Base-by-base conservation (phyloP, 148 eudicot species). In the Persicaria maculosa region DNA sequence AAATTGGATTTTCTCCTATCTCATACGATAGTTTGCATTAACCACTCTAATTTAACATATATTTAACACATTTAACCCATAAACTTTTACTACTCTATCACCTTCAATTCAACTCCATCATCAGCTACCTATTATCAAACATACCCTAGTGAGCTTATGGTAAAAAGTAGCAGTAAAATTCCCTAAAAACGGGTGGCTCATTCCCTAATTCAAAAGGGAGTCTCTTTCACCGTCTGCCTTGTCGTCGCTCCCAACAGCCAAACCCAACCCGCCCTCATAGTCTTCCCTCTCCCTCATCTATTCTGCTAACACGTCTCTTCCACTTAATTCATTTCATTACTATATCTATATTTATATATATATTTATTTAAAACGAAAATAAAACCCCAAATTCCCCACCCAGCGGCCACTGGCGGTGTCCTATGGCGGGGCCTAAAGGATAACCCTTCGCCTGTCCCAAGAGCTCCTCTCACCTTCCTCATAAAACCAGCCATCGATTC, bases 341-440 rank as follows among this genome's bases (percentile, higher is more conserved):
- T 25, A 11, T 25, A 62, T 31, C 3, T 62, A 22, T 22, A 22
- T 22, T 22, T 22, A 22, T 22, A 9, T 40, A 40, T 36, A 9
- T 40, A 40, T 36, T 4, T 2, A n/a, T 57, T 57, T 17, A 4
- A 22, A 40, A 59, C 0, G 12, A 64, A 31, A 62, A 0, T 9
- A 31, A 31, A 31, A n/a, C 0, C 40, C 17, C 17, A 17, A 65
- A 31, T 5, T 65, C 43, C 46, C 47, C 14, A 65, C 16, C 15
- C 40, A 31, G 40, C 40, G 40, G 40, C 40, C 40, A 31, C 40
- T 31, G 40, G 40, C 40, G 40, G 70, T 65, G 70, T 65, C 70
- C 70, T 36, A 65, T 65, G 70, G 70, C 70, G 47, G 70, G 70
- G 70, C 47, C 45, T 36, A 65, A 65, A 43, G 70, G 70, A 65